Evolutionary conservation across 768 basidiomycete species (phyloP).

Genomic region (Collybiopsis confluens): DNA sequence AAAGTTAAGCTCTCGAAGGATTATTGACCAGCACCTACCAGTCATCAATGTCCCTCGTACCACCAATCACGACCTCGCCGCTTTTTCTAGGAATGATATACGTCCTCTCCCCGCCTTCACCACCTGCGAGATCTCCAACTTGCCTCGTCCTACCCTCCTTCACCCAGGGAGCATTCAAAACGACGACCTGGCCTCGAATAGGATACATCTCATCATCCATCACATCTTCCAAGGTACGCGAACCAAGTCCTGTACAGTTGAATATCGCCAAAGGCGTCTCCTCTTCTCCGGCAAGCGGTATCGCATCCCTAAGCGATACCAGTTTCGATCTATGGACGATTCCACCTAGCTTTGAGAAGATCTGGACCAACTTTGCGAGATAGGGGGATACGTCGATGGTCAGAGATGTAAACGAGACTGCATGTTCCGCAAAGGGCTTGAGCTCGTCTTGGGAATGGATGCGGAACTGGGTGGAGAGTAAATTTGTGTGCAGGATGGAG

Average conservation of each 20-base stretch:
- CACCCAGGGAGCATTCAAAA: slow-evolving; percentile 6
- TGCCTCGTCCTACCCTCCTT: slow-evolving; percentile 5
- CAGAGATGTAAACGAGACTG: slow-evolving; percentile 4
- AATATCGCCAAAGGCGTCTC: not conserved
- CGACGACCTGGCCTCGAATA: slow-evolving; percentile 8
- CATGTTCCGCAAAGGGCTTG: not conserved
- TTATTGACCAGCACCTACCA: not conserved
- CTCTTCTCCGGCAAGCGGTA: not conserved
- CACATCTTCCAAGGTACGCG: slow-evolving; percentile 1
- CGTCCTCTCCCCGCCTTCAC: slow-evolving; percentile 2
- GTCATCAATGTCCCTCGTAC: slow-evolving; percentile 8
- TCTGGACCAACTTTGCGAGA: not conserved
- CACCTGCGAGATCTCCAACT: slow-evolving; percentile 4
- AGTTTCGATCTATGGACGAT: not conserved
- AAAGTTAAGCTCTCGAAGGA: too few relatives aligned
- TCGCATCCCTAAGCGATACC: not conserved
- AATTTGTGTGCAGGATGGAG: too few relatives aligned
- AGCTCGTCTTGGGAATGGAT: slow-evolving; percentile 2
- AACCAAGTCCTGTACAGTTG: slow-evolving; percentile 8
- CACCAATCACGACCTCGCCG: slow-evolving; percentile 9
- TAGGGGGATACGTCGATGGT: slow-evolving; percentile 6
- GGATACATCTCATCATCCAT: slow-evolving; percentile 5
- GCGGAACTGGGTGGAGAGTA: not conserved
- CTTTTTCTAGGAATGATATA: slow-evolving; percentile 8
- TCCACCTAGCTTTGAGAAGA: not conserved